phyloP scores from a whole-genome alignment of 257 asterid genomes.

The Datura wrightii region DNA sequence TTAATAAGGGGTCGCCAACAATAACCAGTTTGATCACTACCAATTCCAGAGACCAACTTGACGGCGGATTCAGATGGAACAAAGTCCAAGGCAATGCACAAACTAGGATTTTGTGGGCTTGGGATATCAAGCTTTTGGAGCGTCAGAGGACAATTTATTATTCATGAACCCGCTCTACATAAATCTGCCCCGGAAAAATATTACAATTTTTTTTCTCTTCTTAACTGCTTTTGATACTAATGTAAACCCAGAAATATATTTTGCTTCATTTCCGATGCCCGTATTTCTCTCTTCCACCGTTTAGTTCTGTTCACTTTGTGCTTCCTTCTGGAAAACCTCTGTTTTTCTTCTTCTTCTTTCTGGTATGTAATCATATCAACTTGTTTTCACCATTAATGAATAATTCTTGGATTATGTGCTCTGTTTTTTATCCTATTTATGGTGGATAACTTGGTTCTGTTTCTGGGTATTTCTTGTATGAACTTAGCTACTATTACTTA shows the following conservation, averaged over 20 bases:
- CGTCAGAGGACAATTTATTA: too few relatives aligned
- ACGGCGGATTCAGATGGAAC: not conserved
- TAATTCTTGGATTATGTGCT: not conserved
- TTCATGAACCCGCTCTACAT: too few relatives aligned
- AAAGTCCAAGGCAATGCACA: not conserved
- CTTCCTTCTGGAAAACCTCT: not conserved
- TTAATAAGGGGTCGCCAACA: too few relatives aligned
- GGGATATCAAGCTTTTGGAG: not conserved
- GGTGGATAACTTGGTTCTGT: not conserved
- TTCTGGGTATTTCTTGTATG: not conserved
- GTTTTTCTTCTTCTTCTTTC: slow-evolving; percentile 5
- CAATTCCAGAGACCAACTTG: not conserved
- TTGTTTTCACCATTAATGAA: not conserved
- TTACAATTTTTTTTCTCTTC: too few relatives aligned
- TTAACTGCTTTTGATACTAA: too few relatives aligned
- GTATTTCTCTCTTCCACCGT: not conserved
- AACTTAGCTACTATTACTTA: too few relatives aligned
- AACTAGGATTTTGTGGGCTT: not conserved
- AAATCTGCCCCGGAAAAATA: too few relatives aligned
- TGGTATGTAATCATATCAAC: not conserved
- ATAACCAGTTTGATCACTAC: too few relatives aligned
- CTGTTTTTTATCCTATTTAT: not conserved
- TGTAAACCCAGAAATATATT: not conserved
- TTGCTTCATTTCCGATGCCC: not conserved
- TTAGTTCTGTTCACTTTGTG: not conserved